Evolutionary conservation across 2,329 filamentous ascomycete genomes (phyloP), one percentile per base, ranked within the genome.

Genomic region (Phoma herbarum): DNA sequence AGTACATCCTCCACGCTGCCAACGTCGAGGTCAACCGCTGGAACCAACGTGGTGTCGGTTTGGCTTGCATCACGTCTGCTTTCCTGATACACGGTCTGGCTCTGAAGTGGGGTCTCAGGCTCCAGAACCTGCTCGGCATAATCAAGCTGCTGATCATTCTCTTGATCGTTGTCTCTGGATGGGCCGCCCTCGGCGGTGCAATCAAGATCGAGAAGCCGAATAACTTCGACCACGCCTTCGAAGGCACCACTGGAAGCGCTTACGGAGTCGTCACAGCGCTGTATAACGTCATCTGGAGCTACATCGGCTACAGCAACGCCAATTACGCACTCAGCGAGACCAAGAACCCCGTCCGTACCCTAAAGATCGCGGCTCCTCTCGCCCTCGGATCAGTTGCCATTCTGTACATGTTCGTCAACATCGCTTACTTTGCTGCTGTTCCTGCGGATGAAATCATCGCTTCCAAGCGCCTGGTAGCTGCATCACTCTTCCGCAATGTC

Each of bases 221-320:
- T 70, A 90, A 88, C 78, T 89, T 90, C 69, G 75, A 77, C 63
- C 82, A 88, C 58, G 84, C 86, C 10, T 91, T 90, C 62, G 82
- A 84, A 45, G 88, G 88, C 9, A 90, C 88, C 5, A 88, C 85
- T 0, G 85, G 85, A 8, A 88, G 84, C 64, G 83, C 86, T 1
- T 90, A 90, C 63, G 86, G 86, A 46, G 82, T 89, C 31, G 87
- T 89, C n/a, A 90, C 86, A 1, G 87, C 88, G 0, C 77, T 91
- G 0, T 90, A 89, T 80, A 90, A 90, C 65, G 87, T 90, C 61
- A 88, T 90, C 67, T 90, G 88, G 84, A 87, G 84, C 60, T 91
- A 87, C 67, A 84, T 88, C 63, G 88, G 88, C 23, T 89, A 88
- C 80, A 85, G 82, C 77, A 90, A 89, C 72, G 87, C 86, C 71